Evolutionary conservation across 192 early-diverging fungal genomes (phyloP), one percentile per base, ranked within the genome.

Genomic region (Gigaspora rosea): DNA sequence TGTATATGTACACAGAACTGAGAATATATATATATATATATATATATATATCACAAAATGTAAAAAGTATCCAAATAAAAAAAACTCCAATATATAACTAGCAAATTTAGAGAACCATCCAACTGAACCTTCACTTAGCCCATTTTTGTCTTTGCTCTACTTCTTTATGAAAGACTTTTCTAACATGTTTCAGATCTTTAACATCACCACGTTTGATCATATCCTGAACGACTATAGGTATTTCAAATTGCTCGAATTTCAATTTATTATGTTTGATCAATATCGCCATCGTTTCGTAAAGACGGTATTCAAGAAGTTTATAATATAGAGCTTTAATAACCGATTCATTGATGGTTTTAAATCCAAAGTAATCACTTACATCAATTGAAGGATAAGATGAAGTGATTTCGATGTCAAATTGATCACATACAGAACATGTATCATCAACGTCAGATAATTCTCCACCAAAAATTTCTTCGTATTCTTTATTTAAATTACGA

Each of bases 161-260:
- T 56, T 56, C 52, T 56, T 56, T 56, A 56, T 56, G 18, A 56
- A 56, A 56, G 4, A 56, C 52, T 1, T 56, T n/a, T 18, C 52
- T 13, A 56, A 56, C 18, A 56, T 56, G 12, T n/a, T 56, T 15
- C 52, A 56, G 18, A 18, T 56, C 52, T 18, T 13, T 13, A 56
- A 56, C 18, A 56, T 15, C 52, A 56, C 52, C 52, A 56, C 52
- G 52, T 56, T 56, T n/a, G 52, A 56, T 56, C 52, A 56, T 56
- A 56, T 56, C 18, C 4, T n/a, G 52, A 56, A 56, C 52, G 12
- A 18, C 18, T n/a, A 18, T 56, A 18, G 52, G 52, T 56, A 56
- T 56, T 56, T 56, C 52, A 56, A 12, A 18, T 56, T 56, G 9
- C 12, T 56, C 52, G 15, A 56, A 56, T 56, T n/a, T 56, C 18